These are phyloP conservation scores for Saturnispora zaruensis DNA, from an alignment of 805 yeast species.

Conservation along the genomic window DNA sequence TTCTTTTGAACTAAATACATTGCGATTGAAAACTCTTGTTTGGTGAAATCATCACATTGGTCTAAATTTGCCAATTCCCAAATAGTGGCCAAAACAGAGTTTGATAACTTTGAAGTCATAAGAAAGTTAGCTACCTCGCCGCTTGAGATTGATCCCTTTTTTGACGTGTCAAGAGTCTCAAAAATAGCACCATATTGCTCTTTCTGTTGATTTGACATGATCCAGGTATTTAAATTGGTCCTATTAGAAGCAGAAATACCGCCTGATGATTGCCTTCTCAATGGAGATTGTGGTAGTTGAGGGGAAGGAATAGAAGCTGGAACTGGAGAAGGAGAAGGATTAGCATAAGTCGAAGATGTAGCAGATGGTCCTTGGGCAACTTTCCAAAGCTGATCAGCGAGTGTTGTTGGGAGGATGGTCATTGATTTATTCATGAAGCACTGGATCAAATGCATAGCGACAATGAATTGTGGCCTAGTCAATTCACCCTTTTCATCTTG, in stretches of 20 bases:
- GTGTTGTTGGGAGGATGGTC: conserved; percentile 32
- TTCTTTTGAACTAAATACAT: conserved; percentile 85
- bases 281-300: conserved; percentile 12
- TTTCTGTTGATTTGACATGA: conserved; percentile 55
- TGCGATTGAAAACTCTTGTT: conserved; percentile 83
- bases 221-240: conserved; percentile 41
- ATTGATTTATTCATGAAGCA: conserved; percentile 57
- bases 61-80: conserved; percentile 95
- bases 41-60: conserved; percentile 73
- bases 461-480: conserved; percentile 64
- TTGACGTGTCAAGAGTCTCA: conserved; percentile 61
- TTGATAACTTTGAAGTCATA: conserved; percentile 78
- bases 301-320: conserved; percentile 16
- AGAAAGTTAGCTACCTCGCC: conserved; percentile 81
- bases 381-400: conserved; percentile 29
- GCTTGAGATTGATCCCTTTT: conserved; percentile 58
- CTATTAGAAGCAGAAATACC: conserved; percentile 9
- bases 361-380: conserved; percentile 20
- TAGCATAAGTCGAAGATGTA: conserved; percentile 10
- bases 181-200: conserved; percentile 76
- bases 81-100: conserved; percentile 74
- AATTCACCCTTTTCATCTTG: conserved; percentile 64
- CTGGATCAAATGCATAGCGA: conserved; percentile 95
- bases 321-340: conserved; percentile 13
- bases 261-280: conserved; percentile 10